phyloP scores from a whole-genome alignment of 768 basidiomycete genomes.

The Podaxis sp. region DNA sequence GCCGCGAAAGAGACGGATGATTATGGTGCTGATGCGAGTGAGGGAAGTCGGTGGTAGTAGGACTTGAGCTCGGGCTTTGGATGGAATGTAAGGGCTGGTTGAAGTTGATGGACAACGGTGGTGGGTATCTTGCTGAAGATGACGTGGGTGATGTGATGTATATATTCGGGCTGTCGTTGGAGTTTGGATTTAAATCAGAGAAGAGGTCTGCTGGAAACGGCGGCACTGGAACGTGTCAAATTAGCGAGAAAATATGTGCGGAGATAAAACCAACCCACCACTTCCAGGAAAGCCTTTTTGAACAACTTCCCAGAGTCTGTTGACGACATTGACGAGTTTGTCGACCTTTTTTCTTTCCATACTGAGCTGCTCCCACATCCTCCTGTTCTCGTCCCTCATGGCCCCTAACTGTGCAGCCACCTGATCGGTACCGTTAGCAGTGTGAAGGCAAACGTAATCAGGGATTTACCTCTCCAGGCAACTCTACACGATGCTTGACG shows the following conservation, averaged over 20 bases:
- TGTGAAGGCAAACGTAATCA: slow-evolving; percentile 5
- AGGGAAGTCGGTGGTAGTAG: slow-evolving; percentile 49
- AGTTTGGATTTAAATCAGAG: slow-evolving; percentile 20
- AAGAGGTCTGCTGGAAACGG: slow-evolving; percentile 53
- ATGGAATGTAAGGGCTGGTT: slow-evolving; percentile 40
- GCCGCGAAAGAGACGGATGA: slow-evolving; percentile 46
- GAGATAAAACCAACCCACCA: slow-evolving; percentile 35
- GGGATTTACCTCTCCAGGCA: slow-evolving; percentile 71
- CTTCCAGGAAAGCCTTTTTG: slow-evolving; percentile 54
- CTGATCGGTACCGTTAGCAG: slow-evolving; percentile 26
- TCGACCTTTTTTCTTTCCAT: slow-evolving; percentile 62
- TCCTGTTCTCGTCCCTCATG: slow-evolving; percentile 72
- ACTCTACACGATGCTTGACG: slow-evolving; percentile 69
- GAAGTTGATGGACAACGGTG: slow-evolving; percentile 44
- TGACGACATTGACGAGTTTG: slow-evolving; percentile 57
- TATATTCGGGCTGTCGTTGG: slow-evolving; percentile 65
- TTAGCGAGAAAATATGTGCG: slow-evolving; percentile 1
- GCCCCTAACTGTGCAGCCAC: slow-evolving; percentile 62
- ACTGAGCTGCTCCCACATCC: slow-evolving; percentile 56
- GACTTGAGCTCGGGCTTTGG: slow-evolving; percentile 51
- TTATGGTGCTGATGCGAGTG: slow-evolving; percentile 27
- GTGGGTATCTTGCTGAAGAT: slow-evolving; percentile 38
- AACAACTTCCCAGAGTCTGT: slow-evolving; percentile 62
- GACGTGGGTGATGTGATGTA: slow-evolving; percentile 68
- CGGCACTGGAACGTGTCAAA: slow-evolving; percentile 32